Percentiles rank a stretch among this genome's conserved stretches.
These are phyloP conservation scores for Fusarium sp. DNA, from an alignment of 2,329 filamentous ascomycete genomes.

Conservation along the genomic window DNA sequence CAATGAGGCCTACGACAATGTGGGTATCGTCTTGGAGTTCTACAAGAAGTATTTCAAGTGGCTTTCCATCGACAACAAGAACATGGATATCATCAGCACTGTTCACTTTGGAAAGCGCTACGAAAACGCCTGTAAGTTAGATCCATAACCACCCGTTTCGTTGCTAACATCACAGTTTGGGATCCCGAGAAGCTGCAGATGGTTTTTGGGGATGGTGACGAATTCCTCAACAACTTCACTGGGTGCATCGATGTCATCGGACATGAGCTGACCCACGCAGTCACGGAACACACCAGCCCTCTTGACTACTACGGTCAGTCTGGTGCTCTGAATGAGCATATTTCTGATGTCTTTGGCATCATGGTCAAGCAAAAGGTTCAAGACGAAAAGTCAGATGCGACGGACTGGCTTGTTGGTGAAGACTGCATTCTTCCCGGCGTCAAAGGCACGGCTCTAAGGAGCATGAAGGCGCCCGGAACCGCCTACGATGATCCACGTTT, in stretches of 20 bases:
- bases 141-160: rapidly evolving
- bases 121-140: conserved; percentile 62
- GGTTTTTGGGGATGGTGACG: conserved; percentile 68
- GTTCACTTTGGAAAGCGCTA: conserved; percentile 64
- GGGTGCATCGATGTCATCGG: conserved; percentile 67
- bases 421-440: conserved; percentile 62
- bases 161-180: conserved; percentile 55
- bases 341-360: conserved; percentile 68
- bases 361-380: conserved; percentile 67
- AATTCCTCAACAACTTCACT: conserved; percentile 64
- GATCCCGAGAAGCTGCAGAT: conserved; percentile 62
- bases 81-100: conserved; percentile 62
- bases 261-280: conserved; percentile 68
- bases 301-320: conserved; percentile 64
- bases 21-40: conserved; percentile 62
- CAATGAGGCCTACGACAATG: conserved; percentile 64
- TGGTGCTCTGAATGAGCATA: conserved; percentile 68
- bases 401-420: conserved; percentile 68
- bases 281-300: conserved; percentile 62
- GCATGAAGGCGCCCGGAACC: conserved; percentile 66
- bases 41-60: conserved; percentile 63
- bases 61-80: conserved; percentile 64
- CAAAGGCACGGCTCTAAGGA: conserved; percentile 64
- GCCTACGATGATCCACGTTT: conserved; percentile 65
- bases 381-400: conserved; percentile 56